Conservation (phyloP, 108 stramenopile species). For the Parmales sp. region DNA sequence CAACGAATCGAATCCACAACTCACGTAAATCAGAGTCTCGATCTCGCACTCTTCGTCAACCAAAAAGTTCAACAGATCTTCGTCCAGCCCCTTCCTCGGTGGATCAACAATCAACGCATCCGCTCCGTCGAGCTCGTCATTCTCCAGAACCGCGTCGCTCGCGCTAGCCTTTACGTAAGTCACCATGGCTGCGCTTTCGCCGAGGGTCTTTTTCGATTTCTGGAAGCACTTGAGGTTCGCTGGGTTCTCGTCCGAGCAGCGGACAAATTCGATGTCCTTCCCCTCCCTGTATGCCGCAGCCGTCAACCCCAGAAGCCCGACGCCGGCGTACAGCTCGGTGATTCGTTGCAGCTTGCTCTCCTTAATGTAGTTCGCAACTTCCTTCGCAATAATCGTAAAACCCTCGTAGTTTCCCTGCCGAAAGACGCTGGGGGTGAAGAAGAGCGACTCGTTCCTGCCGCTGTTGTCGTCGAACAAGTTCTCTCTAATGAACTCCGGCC, state of each 20-base stretch:
- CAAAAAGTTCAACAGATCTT: conserved; percentile 68
- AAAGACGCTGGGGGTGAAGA: conserved; percentile 80
- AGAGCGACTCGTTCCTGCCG: conserved; percentile 32
- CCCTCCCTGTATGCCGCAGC: conserved; percentile 41
- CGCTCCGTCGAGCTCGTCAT: conserved; percentile 77
- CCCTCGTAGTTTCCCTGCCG: conserved; percentile 89
- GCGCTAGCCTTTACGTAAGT: conserved; percentile 60
- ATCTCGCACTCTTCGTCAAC: no score
- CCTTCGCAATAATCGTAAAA: conserved; percentile 69
- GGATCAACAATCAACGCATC: conserved; percentile 88
- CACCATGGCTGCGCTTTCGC: conserved; percentile 29
- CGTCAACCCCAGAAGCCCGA: conserved; percentile 80
- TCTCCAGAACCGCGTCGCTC: conserved; percentile 55
- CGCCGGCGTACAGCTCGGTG: conserved; percentile 89
- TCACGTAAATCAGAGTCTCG: no score
- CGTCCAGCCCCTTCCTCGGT: conserved; percentile 79
- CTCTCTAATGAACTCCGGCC: conserved; percentile 66
- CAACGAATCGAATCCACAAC: no score
- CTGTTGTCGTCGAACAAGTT: conserved; percentile 11
- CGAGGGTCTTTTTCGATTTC: conserved; percentile 40
- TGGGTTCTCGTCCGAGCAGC: conserved; percentile 89
- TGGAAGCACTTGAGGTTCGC: conserved; percentile 73
- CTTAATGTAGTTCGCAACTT: conserved; percentile 54
- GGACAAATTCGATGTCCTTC: conserved; percentile 47
- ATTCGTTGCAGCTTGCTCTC: conserved; percentile 53